Evolutionary conservation across 2,329 filamentous ascomycete species (phyloP).

Genomic region (Venturia oleaginea): DNA sequence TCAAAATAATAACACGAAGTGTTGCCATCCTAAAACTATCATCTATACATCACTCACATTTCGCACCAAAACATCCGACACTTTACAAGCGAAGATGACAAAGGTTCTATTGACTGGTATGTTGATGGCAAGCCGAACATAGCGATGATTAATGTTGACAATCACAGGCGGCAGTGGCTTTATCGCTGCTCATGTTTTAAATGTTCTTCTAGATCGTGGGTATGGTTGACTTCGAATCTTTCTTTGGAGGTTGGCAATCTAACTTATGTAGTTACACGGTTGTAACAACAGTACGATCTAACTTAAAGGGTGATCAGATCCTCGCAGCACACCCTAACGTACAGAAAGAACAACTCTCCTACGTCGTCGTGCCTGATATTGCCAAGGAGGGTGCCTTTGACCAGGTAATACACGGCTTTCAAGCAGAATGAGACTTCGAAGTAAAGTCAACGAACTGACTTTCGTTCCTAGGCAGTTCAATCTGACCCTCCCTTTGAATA

Average conservation of each 20-base stretch:
- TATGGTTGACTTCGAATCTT: constrained; percentile 18
- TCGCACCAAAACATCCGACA: constrained; percentile 15
- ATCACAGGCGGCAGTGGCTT: constrained; percentile 51
- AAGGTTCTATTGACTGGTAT: neutral
- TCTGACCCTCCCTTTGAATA: neutral
- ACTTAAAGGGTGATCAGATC: constrained; percentile 53
- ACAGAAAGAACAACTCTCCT: constrained; percentile 50
- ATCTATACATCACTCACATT: constrained; percentile 14
- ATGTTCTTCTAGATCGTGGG: constrained; percentile 46
- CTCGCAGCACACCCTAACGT: constrained; percentile 42
- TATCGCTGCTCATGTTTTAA: constrained; percentile 56
- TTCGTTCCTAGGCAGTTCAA: neutral
- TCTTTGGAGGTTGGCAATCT: neutral
- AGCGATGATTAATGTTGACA: neutral
- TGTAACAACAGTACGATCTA: constrained; percentile 53
- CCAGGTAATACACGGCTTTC: constrained; percentile 37
- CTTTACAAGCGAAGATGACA: neutral
- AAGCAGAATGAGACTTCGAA: constrained; percentile 33
- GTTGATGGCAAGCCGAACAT: neutral
- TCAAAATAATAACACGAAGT: no score
- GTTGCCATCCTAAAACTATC: neutral
- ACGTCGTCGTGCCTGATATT: constrained; percentile 64
- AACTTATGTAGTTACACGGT: constrained; percentile 42
- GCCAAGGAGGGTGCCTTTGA: constrained; percentile 59
- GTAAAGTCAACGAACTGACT: neutral